Base-by-base conservation (phyloP, 257 asterid genomes). In the Solanum medicagineum region DNA sequence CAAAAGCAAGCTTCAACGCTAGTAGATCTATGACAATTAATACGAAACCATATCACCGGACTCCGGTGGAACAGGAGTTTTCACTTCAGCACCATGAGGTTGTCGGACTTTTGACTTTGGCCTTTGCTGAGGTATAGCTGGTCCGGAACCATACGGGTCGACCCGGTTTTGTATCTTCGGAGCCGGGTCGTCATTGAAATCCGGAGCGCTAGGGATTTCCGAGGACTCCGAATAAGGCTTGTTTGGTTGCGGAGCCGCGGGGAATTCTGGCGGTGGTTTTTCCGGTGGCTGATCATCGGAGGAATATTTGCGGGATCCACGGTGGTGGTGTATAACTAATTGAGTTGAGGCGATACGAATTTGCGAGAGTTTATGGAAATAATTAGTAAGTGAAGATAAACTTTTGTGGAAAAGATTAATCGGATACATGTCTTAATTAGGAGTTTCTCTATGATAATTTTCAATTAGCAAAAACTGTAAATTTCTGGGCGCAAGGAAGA, bases 11-110 rank as follows among this genome's bases (percentile, higher is more conserved):
- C 65, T 59, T 59, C 9, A 20, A 9, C 6, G 9, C 6, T 6
- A 0, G 11, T 17, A 55, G 29, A 59, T 59, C 3, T 9, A 3
- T 20, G 24, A 57, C 3, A 24, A 75, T 49, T 26, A 51, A 24
- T 45, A 51, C 1, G 62, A 15, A 51, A 75, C 14, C 5, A 4
- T 17, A 40, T 66, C n/a, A 10, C 1, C 80, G 1, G 65, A 49
- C 6, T 19, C 80, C 2, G 80, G 85, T 42, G 65, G 80, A 70
- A 10, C 8, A 10, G 80, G 80, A 65, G 19, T 65, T 40, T 83
- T 22, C 63, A 83, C 85, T 49, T 83, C 56, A 83, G 85, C 85
- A 29, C 85, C 85, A 60, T 83, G 85, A 5, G 85, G 85, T 17
- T 66, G 85, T 47, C 59, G 65, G 5, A 83, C 81, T 66, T 22